Conservation (phyloP, 495 filamentous ascomycete species). For the Trichoderma reesei region DNA sequence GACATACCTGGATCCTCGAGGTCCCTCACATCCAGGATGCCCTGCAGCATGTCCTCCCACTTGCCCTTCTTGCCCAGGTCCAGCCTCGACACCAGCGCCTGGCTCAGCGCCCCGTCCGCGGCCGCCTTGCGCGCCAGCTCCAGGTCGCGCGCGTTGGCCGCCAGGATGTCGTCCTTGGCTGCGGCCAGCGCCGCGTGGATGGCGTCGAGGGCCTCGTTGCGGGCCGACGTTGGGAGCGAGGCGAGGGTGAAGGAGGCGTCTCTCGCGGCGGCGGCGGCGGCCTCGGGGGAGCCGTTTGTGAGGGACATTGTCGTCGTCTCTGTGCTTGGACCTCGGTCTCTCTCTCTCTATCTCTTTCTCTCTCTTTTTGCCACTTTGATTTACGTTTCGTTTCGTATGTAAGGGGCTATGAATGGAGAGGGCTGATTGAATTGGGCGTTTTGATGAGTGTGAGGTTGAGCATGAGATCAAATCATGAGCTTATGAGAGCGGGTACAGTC, state of each 20-base stretch:
- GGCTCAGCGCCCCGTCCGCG: slow-evolving; percentile 61
- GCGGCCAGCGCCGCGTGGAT: slow-evolving; percentile 62
- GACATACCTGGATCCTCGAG: slow-evolving; percentile 78
- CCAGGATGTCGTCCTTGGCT: slow-evolving; percentile 64
- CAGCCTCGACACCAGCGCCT: slow-evolving; percentile 82
- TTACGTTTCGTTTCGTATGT: too few species aligned
- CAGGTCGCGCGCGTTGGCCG: slow-evolving; percentile 77
- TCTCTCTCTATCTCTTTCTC: not conserved
- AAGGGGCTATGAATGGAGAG: too few species aligned
- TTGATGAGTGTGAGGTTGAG: not conserved
- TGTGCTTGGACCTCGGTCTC: not conserved
- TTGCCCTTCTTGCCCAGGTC: slow-evolving; percentile 80
- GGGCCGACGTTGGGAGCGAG: slow-evolving; percentile 49
- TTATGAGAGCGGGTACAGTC: not conserved
- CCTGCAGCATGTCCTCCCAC: slow-evolving; percentile 96
- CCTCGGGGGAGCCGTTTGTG: slow-evolving; percentile 57
- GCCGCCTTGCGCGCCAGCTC: slow-evolving; percentile 61
- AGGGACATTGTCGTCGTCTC: slow-evolving; percentile 51
- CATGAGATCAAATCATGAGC: not conserved
- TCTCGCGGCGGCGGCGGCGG: slow-evolving; percentile 60
- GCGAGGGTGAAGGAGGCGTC: slow-evolving; percentile 60
- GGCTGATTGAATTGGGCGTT: not conserved
- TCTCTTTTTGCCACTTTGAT: not conserved
- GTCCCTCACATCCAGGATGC: slow-evolving; percentile 79
- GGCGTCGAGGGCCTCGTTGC: slow-evolving; percentile 75